phyloP scores from a whole-genome alignment of 2,329 filamentous ascomycete genomes.

The Verticillium zaregamsianum region DNA sequence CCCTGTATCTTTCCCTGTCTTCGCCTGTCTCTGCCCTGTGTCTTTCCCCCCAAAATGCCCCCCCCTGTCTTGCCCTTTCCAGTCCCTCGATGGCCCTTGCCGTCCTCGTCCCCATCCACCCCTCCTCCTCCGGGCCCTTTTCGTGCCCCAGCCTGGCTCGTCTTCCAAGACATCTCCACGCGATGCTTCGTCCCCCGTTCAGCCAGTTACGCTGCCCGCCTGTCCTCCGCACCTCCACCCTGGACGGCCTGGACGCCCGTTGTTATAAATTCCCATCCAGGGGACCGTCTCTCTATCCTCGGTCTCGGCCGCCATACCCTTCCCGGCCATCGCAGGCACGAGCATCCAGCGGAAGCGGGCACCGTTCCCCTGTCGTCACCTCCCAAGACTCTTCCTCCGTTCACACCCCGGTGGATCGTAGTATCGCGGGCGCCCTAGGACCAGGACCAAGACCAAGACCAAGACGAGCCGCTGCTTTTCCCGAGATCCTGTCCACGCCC shows the following conservation, averaged over 20 bases:
- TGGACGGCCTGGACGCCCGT: not conserved
- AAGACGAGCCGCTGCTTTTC: conserved; percentile 1
- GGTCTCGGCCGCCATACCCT: not conserved
- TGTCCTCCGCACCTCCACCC: not conserved
- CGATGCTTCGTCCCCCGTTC: not conserved
- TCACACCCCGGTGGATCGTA: not conserved
- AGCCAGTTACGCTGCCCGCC: not conserved
- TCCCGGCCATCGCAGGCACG: not conserved
- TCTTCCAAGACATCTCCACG: not conserved
- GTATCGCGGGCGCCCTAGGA: not conserved
- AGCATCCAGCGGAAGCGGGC: not conserved
- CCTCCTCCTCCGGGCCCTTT: not conserved
- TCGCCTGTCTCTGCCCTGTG: not conserved
- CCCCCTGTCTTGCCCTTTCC: not conserved
- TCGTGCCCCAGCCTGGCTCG: not conserved
- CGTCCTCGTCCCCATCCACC: not conserved
- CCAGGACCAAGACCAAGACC: too few species aligned
- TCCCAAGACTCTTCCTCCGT: not conserved
- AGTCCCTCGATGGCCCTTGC: not conserved
- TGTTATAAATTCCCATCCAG: not conserved
- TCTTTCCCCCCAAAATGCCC: not conserved
- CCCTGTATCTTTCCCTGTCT: not conserved
- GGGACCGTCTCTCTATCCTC: not conserved
- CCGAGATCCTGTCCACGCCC: conserved; percentile 7
- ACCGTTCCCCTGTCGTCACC: not conserved